Percentiles rank a stretch among this genome's conserved stretches.
These are phyloP conservation scores for Omphalotus guepiniiformis DNA, from an alignment of 768 basidiomycete genomes.

Conservation along the genomic window DNA sequence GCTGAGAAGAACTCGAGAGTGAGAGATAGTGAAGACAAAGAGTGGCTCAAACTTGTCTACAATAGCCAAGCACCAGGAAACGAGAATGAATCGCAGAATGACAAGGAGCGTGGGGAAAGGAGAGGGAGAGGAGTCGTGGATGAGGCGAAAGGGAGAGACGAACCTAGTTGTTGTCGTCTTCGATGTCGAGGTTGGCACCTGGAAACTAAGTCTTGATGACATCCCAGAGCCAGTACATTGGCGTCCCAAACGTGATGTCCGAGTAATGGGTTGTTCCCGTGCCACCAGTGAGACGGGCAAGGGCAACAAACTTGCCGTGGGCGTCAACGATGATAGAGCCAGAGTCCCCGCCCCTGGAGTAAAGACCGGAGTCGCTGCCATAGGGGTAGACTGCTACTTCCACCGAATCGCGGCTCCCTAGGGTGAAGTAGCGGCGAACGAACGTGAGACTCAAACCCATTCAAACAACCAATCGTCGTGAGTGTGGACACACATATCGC, in stretches of 20 bases:
- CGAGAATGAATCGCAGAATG: no score
- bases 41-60: no score
- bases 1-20: no score
- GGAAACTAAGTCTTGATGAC: conserved; percentile 17
- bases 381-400: conserved; percentile 26
- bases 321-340: conserved; percentile 30
- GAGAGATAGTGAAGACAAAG: no score
- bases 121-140: no score
- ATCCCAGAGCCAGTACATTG: conserved; percentile 29
- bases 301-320: conserved; percentile 26
- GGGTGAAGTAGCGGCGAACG: conserved; percentile 23
- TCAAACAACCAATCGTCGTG: conserved; percentile 33
- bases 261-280: conserved; percentile 17
- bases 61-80: no score
- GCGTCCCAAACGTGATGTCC: conserved; percentile 33
- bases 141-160: no score
- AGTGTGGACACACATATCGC: conserved; percentile 28
- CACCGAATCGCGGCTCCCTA: conserved; percentile 17
- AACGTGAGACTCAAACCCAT: conserved; percentile 27
- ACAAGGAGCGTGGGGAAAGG: no score
- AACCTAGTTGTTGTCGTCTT: neutral
- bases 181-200: conserved; percentile 18
- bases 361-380: conserved; percentile 21
- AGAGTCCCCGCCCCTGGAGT: conserved; percentile 34
- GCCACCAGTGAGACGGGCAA: conserved; percentile 26